Base-by-base conservation (phyloP, 1,284 basidiomycete genomes). In the Malassezia brasiliensis region DNA sequence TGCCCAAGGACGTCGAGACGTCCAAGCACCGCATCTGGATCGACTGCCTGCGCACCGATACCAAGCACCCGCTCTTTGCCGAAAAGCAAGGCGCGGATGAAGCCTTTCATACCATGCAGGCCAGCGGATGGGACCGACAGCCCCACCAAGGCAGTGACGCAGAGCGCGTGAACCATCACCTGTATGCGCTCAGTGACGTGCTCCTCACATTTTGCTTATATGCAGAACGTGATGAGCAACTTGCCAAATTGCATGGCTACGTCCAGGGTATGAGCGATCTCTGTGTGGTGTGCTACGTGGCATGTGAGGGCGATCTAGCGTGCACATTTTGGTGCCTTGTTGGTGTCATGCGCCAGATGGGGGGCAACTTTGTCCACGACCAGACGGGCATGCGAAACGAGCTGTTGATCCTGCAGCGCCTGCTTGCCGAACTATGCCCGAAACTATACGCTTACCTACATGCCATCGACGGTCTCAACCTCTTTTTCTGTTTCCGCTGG, bases 241-340 rank as follows among this genome's bases (percentile, higher is more conserved):
- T 55, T 7, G 39, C 47, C 12, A 20, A 11, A 3, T 19, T 63
- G n/a, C 59, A 58, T 10, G 65, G 69, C 4, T 90, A 93, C 71
- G 90, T 90, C 3, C 87, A 96, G 77, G 90, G 94, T 31, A 98
- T 98, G 94, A 91, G 88, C 1, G 94, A 99, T 74, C 81, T 98
- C 5, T 88, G 90, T 67, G 85, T 88, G 2, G 93, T 93, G 7
- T 79, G 96, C 20, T 98, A 96, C 73, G 84, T 94, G 30, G 87
- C 93, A 6, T 86, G 88, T 79, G 84, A 83, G 48, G 87, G 83
- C 12, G 87, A 96, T 64, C 88, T 94, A 68, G 86, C 85, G 42
- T 77, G 86, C 72, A 88, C 88, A 0, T 98, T 94, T 76, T 96
- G 90, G 90, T 90, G 88, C 69, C 90, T 98, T 70, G 89, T 88